Conservation (phyloP, 352 stramenopile species). For the Thalassiosira livingstoniorum region DNA sequence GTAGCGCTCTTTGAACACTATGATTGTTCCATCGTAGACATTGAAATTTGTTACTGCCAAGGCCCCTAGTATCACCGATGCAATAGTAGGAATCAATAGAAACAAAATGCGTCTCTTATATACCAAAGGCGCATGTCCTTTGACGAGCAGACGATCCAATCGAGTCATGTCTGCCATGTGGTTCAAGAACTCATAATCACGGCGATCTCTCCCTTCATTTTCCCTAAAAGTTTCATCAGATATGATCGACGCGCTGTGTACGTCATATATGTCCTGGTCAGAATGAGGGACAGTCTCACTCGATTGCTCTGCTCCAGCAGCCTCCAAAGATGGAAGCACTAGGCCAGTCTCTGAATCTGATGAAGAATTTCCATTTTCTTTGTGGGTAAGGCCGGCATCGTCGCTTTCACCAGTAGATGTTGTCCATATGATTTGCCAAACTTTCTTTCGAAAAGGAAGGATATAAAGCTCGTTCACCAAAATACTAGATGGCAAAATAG, state of each 20-base stretch:
- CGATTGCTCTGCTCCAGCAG: no score
- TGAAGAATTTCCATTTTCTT: no score
- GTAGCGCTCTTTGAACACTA: conserved; percentile 54
- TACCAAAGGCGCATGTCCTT: conserved; percentile 24
- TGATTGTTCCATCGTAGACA: conserved; percentile 43
- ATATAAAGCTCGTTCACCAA: conserved; percentile 46
- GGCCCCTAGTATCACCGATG: conserved; percentile 22
- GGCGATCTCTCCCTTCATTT: background rate
- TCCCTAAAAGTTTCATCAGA: no score
- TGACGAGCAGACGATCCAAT: conserved; percentile 36
- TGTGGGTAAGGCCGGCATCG: no score
- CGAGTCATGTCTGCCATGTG: conserved; percentile 25
- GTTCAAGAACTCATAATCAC: conserved; percentile 29
- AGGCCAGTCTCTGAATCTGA: no score
- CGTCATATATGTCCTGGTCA: no score
- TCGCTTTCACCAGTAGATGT: no score
- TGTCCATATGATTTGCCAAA: conserved; percentile 15
- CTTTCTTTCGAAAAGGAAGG: conserved; percentile 32
- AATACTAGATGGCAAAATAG: conserved; percentile 40
- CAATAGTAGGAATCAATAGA: conserved; percentile 20
- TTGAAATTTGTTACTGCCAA: conserved; percentile 39
- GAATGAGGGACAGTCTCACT: no score
- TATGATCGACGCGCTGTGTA: no score
- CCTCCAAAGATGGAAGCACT: no score
- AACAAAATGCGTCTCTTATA: conserved; percentile 20